Conservation (phyloP, 148 eudicot genomes). For the Tetragonia tetragonoides region DNA sequence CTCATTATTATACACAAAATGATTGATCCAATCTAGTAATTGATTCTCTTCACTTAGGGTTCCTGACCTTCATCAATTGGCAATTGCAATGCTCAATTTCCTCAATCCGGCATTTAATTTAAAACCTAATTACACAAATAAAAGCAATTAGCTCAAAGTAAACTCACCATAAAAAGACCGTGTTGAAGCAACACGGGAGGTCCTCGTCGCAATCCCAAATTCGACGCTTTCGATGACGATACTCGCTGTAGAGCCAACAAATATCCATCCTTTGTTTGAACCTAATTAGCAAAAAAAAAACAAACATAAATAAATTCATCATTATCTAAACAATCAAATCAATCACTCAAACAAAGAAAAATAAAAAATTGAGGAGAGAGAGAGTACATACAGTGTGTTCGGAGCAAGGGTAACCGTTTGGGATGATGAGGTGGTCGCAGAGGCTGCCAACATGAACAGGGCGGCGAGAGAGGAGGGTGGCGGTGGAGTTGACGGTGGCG, state of each 20-base stretch:
- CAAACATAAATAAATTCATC: background rate
- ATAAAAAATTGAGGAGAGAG: background rate
- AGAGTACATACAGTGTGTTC: slow-evolving; percentile 59
- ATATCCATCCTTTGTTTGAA: slow-evolving; percentile 76
- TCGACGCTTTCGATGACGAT: slow-evolving; percentile 36
- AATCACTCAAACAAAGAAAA: background rate
- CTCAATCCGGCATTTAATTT: background rate
- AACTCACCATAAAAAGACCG: slow-evolving; percentile 80
- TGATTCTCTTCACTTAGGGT: background rate
- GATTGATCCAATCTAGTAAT: too few relatives aligned
- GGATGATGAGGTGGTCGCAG: slow-evolving; percentile 58
- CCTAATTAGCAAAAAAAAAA: slow-evolving; percentile 32
- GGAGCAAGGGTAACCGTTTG: slow-evolving; percentile 62
- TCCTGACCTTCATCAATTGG: background rate
- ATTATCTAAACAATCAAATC: background rate
- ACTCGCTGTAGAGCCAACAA: slow-evolving; percentile 79
- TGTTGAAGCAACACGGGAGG: slow-evolving; percentile 79
- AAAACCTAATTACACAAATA: background rate
- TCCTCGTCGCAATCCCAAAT: slow-evolving; percentile 31
- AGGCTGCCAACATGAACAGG: slow-evolving; percentile 36
- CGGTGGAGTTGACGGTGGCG: slow-evolving; percentile 31
- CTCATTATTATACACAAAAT: too few relatives aligned
- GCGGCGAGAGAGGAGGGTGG: slow-evolving; percentile 23
- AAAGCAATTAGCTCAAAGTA: background rate
- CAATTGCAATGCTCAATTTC: background rate